These are phyloP conservation scores for Corynascus novoguineensis DNA, from an alignment of 495 filamentous ascomycete species.

Conservation along the genomic window DNA sequence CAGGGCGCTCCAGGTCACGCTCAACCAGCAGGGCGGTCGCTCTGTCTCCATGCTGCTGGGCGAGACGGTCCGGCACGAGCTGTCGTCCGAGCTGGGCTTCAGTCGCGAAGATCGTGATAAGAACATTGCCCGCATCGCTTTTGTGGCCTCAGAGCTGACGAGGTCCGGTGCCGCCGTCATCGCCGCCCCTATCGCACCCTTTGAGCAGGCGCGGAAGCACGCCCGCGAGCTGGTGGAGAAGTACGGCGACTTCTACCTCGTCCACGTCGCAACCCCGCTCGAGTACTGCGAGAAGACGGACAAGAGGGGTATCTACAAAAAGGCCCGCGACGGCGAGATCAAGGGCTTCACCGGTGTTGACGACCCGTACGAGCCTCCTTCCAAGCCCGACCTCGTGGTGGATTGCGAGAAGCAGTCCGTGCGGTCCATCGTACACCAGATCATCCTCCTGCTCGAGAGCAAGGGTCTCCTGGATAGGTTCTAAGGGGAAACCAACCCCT, in stretches of 20 bases:
- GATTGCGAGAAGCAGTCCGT: constrained; percentile 81
- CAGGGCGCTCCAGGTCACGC: constrained; percentile 89
- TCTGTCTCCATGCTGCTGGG: constrained; percentile 89
- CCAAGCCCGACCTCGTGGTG: constrained; percentile 77
- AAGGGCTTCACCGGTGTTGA: constrained; percentile 98
- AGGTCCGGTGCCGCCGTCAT: constrained; percentile 91
- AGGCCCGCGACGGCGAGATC: constrained; percentile 84
- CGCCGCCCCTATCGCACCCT: constrained; percentile 94
- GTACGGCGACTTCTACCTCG: constrained; percentile 84
- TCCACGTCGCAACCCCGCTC: constrained; percentile 90
- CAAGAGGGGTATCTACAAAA: constrained; percentile 82
- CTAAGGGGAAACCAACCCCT: too few relatives aligned
- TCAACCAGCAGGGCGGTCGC: constrained; percentile 97
- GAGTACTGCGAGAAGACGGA: constrained; percentile 93
- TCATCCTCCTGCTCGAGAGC: constrained; percentile 85
- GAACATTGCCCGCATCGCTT: constrained; percentile 94
- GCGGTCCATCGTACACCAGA: constrained; percentile 92
- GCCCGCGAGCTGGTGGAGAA: constrained; percentile 82
- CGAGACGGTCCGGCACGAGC: constrained; percentile 88
- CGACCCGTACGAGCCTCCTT: constrained; percentile 87
- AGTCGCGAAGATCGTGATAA: constrained; percentile 86
- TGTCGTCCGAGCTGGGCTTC: constrained; percentile 94
- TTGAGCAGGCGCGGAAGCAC: constrained; percentile 65
- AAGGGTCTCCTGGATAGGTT: constrained; percentile 70
- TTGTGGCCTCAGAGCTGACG: constrained; percentile 92